These are phyloP conservation scores for Dendrobium officinale DNA, from an alignment of 106 monocot species.

Conservation along the genomic window DNA sequence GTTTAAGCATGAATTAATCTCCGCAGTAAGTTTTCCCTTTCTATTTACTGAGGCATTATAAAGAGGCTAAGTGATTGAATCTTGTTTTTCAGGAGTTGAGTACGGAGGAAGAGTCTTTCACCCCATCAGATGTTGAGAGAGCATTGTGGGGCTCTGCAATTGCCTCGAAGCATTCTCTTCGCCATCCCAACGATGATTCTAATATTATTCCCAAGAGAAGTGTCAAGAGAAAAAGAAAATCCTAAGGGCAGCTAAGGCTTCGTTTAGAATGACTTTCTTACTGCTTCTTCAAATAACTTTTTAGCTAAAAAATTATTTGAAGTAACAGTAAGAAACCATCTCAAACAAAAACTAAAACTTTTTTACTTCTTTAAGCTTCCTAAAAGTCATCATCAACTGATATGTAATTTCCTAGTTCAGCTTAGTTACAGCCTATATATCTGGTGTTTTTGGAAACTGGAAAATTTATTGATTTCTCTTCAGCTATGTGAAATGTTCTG, in stretches of 20 bases:
- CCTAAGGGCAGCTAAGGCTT: conserved; percentile 2
- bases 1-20: background rate
- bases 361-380: background rate
- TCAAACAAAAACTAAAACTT: no score
- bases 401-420: background rate
- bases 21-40: background rate
- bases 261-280: no score
- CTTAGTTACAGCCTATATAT: no score
- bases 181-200: conserved; percentile 7
- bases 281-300: no score
- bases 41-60: background rate
- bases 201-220: conserved; percentile 15
- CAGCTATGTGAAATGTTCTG: background rate
- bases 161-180: conserved; percentile 17
- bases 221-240: conserved; percentile 54
- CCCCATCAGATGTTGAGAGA: conserved; percentile 78
- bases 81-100: conserved; percentile 51
- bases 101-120: conserved; percentile 43
- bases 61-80: background rate
- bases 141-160: conserved; percentile 64
- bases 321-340: no score
- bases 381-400: background rate
- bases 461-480: background rate
- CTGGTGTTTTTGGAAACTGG: background rate
- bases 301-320: no score